Evolutionary conservation across 2,329 filamentous ascomycete species (phyloP), one percentile per base, ranked within the genome.

Genomic region (Mollisia scopiformis): DNA sequence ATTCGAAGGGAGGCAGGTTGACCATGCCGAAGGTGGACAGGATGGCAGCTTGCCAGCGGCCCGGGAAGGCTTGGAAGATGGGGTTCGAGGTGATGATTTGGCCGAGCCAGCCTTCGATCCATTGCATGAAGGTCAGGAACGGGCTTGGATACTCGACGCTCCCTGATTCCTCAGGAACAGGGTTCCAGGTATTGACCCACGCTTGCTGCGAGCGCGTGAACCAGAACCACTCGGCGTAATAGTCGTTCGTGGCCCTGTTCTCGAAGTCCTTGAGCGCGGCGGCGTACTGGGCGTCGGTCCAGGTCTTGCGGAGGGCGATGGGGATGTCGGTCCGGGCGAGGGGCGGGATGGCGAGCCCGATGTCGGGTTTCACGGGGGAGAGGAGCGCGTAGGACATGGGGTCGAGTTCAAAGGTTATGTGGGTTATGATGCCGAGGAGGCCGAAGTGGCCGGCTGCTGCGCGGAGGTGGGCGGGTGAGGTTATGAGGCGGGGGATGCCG

Each of bases 201-300:
- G 75, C 74, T 43, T 77, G 72, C 53, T 76, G 72, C 21, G 77
- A 75, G 57, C 79, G 80, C 0, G 80, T 75, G 61, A 82, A 82
- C 80, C 79, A 82, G 65, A 82, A 82, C 78, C 78, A 82, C 63
- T 82, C 79, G 23, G 73, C 69, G 57, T 82, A 82, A 62, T 79
- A 81, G 52, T 77, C 73, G 30, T 77, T 74, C 0, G 67, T 66
- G 14, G 77, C 77, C 2, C 74, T 70, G 1, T 69, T 62, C 59
- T 78, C 73, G 59, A 81, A 82, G 0, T 74, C 70, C 5, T 43
- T 62, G 4, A 75, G 70, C 1, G 78, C 76, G 1, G 64, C 62
- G 10, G 68, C 68, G n/a, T 76, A 71, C 55, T 76, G 66, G 21
- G 72, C 68, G 3, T 69, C 66, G 2, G 73, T 75, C 57, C 73